Percentiles rank a stretch among this genome's conserved stretches.
phyloP scores from a whole-genome alignment of 208 protist genomes.

The Naegleria lovaniensis region DNA sequence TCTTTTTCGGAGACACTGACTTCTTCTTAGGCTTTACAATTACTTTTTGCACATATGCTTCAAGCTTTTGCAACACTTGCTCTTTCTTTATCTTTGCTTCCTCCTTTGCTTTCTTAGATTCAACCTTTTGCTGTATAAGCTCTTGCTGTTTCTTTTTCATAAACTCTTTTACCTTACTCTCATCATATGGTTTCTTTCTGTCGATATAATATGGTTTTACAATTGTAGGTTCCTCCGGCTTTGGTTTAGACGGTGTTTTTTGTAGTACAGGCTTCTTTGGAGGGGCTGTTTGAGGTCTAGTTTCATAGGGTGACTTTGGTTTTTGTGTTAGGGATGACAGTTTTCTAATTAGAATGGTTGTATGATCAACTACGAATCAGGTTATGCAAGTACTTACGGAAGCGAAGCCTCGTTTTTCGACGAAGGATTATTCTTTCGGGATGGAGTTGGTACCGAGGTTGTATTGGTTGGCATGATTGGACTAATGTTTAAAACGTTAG shows the following conservation, averaged over 20 bases:
- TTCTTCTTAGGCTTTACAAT: not conserved
- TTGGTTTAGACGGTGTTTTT: not conserved
- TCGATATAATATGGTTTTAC: not conserved
- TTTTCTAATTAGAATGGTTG: too few relatives aligned
- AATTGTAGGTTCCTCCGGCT: not conserved
- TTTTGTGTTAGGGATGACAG: not conserved
- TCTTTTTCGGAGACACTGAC: not conserved
- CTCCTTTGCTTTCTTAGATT: not conserved
- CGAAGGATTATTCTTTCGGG: not conserved
- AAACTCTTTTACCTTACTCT: not conserved
- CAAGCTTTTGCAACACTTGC: not conserved
- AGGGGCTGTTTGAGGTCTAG: not conserved
- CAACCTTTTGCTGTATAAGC: not conserved
- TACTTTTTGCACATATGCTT: not conserved
- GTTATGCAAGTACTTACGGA: not conserved
- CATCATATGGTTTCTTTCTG: slow-evolving; percentile 7
- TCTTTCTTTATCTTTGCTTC: not conserved
- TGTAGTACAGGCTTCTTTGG: not conserved
- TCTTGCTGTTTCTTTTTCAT: not conserved
- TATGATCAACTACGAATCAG: too few relatives aligned
- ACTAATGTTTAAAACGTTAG: too few relatives aligned
- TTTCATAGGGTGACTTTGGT: not conserved
- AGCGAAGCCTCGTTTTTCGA: not conserved
- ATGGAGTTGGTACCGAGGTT: not conserved
- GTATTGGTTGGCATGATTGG: not conserved